These are phyloP conservation scores for Monotropa hypopitys DNA, from an alignment of 179 eudicot genomes.

Conservation along the genomic window DNA sequence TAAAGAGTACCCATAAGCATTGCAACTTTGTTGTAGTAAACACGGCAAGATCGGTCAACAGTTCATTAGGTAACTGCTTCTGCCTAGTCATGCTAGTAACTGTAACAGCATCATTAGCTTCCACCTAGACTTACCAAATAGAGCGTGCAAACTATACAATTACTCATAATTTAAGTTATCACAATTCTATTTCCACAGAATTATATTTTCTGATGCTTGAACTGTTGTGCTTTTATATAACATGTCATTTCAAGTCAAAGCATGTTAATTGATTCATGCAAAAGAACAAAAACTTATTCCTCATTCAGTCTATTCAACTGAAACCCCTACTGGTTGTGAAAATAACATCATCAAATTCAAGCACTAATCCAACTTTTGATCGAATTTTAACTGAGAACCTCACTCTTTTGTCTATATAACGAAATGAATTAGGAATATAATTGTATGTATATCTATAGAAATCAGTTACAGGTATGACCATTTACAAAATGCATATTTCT, in stretches of 20 bases:
- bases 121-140: conserved; percentile 40
- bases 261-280: not conserved
- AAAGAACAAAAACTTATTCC: not conserved
- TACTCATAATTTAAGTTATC: not conserved
- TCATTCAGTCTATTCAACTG: not conserved
- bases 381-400: not conserved
- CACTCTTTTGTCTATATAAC: not conserved
- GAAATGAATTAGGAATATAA: not conserved
- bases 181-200: not conserved
- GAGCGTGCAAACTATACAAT: not conserved
- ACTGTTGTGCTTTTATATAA: not conserved
- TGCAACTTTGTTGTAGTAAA: conserved; percentile 88
- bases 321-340: not conserved
- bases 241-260: not conserved
- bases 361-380: not conserved
- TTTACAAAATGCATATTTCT: not conserved
- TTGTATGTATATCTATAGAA: not conserved
- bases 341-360: not conserved
- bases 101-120: conserved; percentile 85
- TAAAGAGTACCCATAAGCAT: conserved; percentile 60
- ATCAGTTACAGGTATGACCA: not conserved
- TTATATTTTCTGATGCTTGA: not conserved
- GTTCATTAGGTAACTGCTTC: conserved; percentile 77
- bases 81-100: conserved; percentile 89
- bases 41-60: conserved; percentile 71